Evolutionary conservation across 306 rosid genomes (phyloP).

Genomic region (Glycine soja): DNA sequence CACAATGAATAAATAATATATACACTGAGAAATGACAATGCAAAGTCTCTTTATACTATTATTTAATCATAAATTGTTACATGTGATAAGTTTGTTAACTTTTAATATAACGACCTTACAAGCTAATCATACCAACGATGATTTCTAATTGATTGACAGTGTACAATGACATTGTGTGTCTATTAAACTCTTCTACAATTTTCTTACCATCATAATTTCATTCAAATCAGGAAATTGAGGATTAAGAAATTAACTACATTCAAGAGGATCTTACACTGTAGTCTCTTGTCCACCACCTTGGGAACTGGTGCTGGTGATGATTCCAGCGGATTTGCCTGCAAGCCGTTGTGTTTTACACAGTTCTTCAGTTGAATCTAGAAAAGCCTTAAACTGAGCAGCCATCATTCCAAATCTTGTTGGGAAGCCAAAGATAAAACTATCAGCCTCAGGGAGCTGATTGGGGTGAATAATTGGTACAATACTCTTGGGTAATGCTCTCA

Average conservation of each 20-base stretch:
- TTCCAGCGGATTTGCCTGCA: constrained; percentile 79
- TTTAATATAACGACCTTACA: neutral
- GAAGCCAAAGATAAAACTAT: constrained; percentile 78
- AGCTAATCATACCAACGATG: neutral
- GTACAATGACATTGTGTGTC: neutral
- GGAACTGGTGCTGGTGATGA: constrained; percentile 71
- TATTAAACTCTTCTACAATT: neutral
- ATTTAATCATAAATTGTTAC: neutral
- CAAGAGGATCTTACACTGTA: neutral
- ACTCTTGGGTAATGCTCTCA: constrained; percentile 78
- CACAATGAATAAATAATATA: neutral
- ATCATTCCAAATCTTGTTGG: constrained; percentile 86
- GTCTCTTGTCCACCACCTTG: constrained; percentile 75
- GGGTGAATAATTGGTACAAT: constrained; percentile 63
- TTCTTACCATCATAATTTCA: neutral
- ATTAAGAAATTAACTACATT: neutral
- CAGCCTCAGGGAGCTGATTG: constrained; percentile 66
- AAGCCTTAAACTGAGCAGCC: constrained; percentile 46
- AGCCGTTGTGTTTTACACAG: constrained; percentile 78
- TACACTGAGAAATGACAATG: neutral
- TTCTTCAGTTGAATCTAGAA: constrained; percentile 68
- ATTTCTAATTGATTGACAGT: neutral
- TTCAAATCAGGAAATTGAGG: neutral
- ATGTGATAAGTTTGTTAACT: neutral
- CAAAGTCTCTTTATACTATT: neutral